Evolutionary conservation across 2,329 filamentous ascomycete genomes (phyloP), one percentile per base, ranked within the genome.

Genomic region (Pseudogymnoascus sp.): DNA sequence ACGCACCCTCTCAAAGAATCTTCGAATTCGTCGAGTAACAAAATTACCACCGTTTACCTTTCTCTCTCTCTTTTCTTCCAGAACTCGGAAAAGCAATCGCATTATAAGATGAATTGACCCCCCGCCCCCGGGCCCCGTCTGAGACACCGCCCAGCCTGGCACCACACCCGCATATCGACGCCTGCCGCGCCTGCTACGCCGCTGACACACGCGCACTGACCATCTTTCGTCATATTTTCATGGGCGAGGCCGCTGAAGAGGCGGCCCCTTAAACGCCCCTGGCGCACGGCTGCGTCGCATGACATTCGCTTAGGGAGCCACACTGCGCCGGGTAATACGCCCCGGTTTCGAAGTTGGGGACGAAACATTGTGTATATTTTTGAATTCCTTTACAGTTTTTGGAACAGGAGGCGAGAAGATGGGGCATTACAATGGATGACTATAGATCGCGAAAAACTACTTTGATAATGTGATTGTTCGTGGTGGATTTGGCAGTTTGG

Each of bases 191-290:
- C 49, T 55, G 49, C 49, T 55, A 55, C 49, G 49, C 16, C 49
- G 28, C 49, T 55, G 49, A 55, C 33, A 55, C 49, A 55, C 49
- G 49, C 49, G 25, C 49, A 55, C 49, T 55, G 49, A 28, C 49
- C 49, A 5, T 55, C 28, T 33, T 35, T 21, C 49, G 49, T 55
- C 28, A 55, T 55, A 55, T 55, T 33, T 55, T 21, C 49, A 55
- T 33, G 49, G 49, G 28, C 9, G 9, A 55, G 49, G 49, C n/a
- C 49, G 49, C 49, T 55, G 28, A 18, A 55, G 16, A 21, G 49
- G 28, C n/a, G 49, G 49, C 49, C 49, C 49, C 49, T 55, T 55
- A 55, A 33, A 55, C 49, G 28, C 49, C 49, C 49, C 49, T 55
- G 49, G 49, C 49, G 49, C 49, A 55, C 49, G 49, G 28, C 28